Base-by-base conservation (phyloP, 108 stramenopile species). In the Mediolabrus comicus region DNA sequence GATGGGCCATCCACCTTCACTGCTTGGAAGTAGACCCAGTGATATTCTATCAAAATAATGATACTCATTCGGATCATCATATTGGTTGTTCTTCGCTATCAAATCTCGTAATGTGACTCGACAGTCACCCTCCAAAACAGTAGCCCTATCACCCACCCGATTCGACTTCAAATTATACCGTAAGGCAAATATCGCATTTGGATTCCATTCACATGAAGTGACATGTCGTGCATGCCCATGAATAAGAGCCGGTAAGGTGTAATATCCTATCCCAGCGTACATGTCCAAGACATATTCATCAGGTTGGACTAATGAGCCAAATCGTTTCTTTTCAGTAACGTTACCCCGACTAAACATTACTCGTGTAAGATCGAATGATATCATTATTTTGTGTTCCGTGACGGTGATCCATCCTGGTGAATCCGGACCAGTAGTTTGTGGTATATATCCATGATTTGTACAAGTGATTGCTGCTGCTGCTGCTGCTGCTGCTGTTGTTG, bases 231-330 rank as follows among this genome's bases (percentile, higher is more conserved):
- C 96, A 51, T 82, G 76, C 0, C 89, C 96, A 62, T 86, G 79
- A 29, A 95, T 60, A 35, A 93, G 49, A 0, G 95, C 92, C 0
- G 97, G 98, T 4, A 98, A 72, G 13, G 97, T 93, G 58, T 95
- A 98, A 69, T 98, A 98, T 27, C 98, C 98, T 74, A 98, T 97
- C 0, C 98, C 98, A 17, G 93, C 90, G 72, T 96, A 98, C 83
- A 98, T 82, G 59, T 98, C 98, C 65, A 97, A 78, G 5, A 97
- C 80, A 3, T 68, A 51, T 46, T 98, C 96, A 8, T 82, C 87
- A 25, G 60, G 30, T 68, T 79, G 83, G 0, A 91, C 90, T 3
- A 95, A 39, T 29, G 67, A 60, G 28, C 88, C 95, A 56, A 96
- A 91, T 26, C 97, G 89, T 62, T 88, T 92, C 80, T 94, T 94